phyloP scores from a whole-genome alignment of 176 grass and related monocot genomes.

The Avena insularis region DNA sequence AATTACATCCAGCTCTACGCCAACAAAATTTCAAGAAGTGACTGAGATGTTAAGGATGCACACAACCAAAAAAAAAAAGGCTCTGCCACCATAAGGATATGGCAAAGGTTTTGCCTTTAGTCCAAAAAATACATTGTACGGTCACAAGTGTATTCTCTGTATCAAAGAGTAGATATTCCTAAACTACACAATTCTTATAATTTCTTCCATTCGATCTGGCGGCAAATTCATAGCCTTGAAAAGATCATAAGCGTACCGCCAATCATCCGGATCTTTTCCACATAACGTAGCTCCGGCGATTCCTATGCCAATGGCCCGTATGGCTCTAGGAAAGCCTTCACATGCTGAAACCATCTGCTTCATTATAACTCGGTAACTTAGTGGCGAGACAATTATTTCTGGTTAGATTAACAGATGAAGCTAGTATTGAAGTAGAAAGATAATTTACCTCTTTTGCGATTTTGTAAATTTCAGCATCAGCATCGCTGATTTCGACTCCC shows the following conservation, averaged over 20 bases:
- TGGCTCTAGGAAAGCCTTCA: slow-evolving; percentile 4
- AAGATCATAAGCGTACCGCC: background rate
- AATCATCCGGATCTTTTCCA: background rate
- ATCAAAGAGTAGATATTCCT: background rate
- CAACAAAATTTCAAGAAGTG: too few species aligned
- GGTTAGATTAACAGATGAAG: background rate
- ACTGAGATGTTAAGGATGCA: too few species aligned
- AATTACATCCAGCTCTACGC: too few species aligned
- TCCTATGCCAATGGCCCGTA: background rate
- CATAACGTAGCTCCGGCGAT: background rate
- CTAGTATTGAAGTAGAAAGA: background rate
- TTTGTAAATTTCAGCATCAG: background rate
- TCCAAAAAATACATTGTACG: too few species aligned
- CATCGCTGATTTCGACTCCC: background rate
- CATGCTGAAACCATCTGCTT: slow-evolving; percentile 9
- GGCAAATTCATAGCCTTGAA: background rate
- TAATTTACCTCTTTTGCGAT: background rate
- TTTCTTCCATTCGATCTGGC: background rate
- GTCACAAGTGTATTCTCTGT: too few species aligned
- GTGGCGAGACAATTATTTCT: background rate
- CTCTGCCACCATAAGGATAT: too few species aligned
- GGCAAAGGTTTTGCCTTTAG: too few species aligned
- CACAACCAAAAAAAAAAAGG: too few species aligned
- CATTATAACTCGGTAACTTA: background rate
- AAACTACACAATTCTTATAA: background rate